These are phyloP conservation scores for Arbutus unedo DNA, from an alignment of 148 eudicot genomes.

Conservation along the genomic window DNA sequence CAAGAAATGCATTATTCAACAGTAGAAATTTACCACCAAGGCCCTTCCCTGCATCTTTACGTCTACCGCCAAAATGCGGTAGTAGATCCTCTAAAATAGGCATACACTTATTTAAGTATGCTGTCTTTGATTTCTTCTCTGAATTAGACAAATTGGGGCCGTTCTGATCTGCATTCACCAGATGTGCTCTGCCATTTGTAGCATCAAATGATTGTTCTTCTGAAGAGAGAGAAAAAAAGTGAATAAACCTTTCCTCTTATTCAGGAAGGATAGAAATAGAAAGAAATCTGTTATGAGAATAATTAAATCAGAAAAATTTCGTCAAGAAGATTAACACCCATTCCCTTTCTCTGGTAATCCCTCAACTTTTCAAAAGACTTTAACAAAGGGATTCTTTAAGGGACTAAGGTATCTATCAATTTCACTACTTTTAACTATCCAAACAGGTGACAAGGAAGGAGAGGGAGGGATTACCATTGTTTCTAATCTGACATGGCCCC, in stretches of 20 bases:
- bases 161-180: background rate
- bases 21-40: background rate
- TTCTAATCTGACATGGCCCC: background rate
- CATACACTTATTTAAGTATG: too few relatives aligned
- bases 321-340: background rate
- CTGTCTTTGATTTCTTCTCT: background rate
- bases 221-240: background rate
- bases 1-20: background rate
- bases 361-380: background rate
- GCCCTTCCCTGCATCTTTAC: background rate
- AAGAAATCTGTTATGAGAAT: background rate
- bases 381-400: background rate
- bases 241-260: background rate
- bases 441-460: background rate
- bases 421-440: background rate
- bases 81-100: background rate
- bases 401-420: background rate
- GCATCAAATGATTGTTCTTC: background rate
- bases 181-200: background rate
- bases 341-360: background rate
- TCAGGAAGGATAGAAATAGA: background rate
- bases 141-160: background rate
- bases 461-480: background rate
- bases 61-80: background rate
- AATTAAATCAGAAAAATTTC: background rate